phyloP scores from a whole-genome alignment of 495 filamentous ascomycete species.

The Aspergillus asperescens region DNA sequence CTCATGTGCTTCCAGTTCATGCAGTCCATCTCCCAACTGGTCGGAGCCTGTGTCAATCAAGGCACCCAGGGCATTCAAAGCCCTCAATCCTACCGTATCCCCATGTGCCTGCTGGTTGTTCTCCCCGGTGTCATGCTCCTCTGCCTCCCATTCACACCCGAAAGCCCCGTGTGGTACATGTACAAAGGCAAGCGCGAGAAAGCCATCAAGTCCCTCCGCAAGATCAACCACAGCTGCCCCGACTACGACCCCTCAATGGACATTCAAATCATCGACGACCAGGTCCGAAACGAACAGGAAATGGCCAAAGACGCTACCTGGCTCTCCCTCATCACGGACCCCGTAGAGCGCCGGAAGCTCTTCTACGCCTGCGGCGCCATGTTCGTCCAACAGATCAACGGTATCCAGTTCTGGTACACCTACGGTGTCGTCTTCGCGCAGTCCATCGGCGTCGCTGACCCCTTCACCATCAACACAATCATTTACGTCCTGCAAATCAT shows the following conservation, averaged over 20 bases:
- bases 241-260: slow-evolving; percentile 27
- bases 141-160: slow-evolving; percentile 30
- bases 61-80: slow-evolving; percentile 26
- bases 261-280: slow-evolving; percentile 21
- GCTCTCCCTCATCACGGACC: slow-evolving; percentile 26
- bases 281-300: slow-evolving; percentile 19
- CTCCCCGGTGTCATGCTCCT: slow-evolving; percentile 29
- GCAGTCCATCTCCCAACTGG: slow-evolving; percentile 32
- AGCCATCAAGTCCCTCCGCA: slow-evolving; percentile 25
- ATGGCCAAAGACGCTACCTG: slow-evolving; percentile 22
- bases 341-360: slow-evolving; percentile 34
- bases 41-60: slow-evolving; percentile 30
- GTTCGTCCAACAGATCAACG: slow-evolving; percentile 37
- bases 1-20: slow-evolving; percentile 37
- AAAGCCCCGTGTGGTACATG: slow-evolving; percentile 33
- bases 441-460: slow-evolving; percentile 28
- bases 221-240: slow-evolving; percentile 26
- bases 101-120: slow-evolving; percentile 32
- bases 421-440: slow-evolving; percentile 38
- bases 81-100: slow-evolving; percentile 26
- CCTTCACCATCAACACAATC: slow-evolving; percentile 34
- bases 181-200: slow-evolving; percentile 19
- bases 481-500: slow-evolving; percentile 35
- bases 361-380: slow-evolving; percentile 31
- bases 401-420: slow-evolving; percentile 37